phyloP scores from a whole-genome alignment of 306 rosid genomes.

The Prunus davidiana region DNA sequence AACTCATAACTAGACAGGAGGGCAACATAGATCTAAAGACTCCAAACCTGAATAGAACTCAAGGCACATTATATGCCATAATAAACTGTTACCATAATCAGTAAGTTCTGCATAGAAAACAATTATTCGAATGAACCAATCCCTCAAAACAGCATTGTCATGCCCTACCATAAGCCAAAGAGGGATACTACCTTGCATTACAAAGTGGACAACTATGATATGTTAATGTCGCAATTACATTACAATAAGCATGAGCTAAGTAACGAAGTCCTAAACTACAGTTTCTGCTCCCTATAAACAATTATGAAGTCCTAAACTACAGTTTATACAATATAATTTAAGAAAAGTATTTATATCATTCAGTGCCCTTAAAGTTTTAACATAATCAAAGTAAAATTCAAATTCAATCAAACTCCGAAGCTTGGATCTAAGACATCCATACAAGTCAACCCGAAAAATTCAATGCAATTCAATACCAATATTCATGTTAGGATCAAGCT shows the following conservation, averaged over 20 bases:
- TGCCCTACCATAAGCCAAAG: conserved; percentile 2
- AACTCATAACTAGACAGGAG: conserved; percentile 5
- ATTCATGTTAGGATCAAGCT: neutral
- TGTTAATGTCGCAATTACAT: conserved; percentile 19
- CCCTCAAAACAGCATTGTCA: conserved; percentile 6
- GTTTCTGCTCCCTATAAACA: neutral
- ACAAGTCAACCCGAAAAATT: conserved; percentile 31
- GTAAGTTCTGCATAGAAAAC: neutral
- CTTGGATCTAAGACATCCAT: conserved; percentile 19
- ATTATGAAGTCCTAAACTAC: neutral
- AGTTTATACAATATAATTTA: neutral
- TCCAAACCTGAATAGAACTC: neutral
- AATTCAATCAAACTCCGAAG: neutral
- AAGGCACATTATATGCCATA: neutral
- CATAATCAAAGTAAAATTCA: neutral
- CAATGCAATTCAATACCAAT: neutral
- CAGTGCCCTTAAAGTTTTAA: neutral
- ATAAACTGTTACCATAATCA: neutral
- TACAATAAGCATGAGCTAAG: neutral
- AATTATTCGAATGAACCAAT: neutral
- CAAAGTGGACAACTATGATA: conserved; percentile 25
- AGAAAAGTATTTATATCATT: neutral
- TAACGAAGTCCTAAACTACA: conserved; percentile 3
- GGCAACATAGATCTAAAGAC: neutral
- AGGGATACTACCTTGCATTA: neutral